Conservation (phyloP, 768 basidiomycete species). For the Trametes punicea region DNA sequence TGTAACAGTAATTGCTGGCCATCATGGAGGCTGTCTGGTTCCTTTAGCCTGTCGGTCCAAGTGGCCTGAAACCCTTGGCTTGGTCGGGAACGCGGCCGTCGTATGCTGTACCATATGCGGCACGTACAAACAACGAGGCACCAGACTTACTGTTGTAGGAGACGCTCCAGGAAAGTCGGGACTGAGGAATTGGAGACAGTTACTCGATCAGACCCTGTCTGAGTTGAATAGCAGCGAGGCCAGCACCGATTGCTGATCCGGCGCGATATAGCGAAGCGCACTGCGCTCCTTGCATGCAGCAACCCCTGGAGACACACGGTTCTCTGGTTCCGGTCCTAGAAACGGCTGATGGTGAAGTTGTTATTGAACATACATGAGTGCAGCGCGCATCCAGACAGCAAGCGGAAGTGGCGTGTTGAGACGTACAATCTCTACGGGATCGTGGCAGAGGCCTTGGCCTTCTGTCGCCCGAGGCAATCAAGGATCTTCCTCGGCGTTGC, state of each 20-base stretch:
- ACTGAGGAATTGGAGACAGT: neutral
- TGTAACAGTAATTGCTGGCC: neutral
- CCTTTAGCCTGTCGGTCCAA: neutral
- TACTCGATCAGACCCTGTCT: constrained; percentile 3
- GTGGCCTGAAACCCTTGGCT: too few relatives aligned
- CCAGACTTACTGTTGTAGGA: neutral
- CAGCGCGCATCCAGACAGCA: neutral
- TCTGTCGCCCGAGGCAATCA: neutral
- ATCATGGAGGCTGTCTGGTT: neutral
- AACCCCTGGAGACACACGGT: neutral
- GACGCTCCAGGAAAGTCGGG: constrained; percentile 1
- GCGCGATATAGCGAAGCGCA: neutral
- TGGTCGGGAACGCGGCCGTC: too few relatives aligned
- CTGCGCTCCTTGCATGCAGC: neutral
- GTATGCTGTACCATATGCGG: neutral
- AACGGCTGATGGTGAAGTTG: neutral
- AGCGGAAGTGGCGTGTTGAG: neutral
- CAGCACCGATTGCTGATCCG: neutral
- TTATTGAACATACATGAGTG: neutral
- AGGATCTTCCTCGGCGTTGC: constrained; percentile 4
- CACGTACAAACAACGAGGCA: neutral
- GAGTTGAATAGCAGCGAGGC: constrained; percentile 5
- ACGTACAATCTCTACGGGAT: neutral
- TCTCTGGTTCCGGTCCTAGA: neutral
- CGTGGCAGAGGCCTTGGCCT: neutral